Percentiles rank a stretch among this genome's conserved stretches.
phyloP scores from a whole-genome alignment of 805 yeast species.

The Candida tallmaniae region DNA sequence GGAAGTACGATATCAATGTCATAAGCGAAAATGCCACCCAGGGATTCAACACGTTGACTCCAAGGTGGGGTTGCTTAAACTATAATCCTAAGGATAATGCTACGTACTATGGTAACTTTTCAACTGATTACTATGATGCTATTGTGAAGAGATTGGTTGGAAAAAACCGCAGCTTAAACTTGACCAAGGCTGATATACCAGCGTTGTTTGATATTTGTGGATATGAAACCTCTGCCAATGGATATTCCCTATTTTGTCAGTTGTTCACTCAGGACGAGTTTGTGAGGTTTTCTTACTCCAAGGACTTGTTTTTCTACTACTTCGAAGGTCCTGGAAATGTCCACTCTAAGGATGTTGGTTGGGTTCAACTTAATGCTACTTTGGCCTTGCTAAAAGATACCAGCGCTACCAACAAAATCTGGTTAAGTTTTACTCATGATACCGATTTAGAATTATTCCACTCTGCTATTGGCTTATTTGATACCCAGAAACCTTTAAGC shows the following conservation, averaged over 20 bases:
- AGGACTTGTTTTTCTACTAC: conserved; percentile 58
- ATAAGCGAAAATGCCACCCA: conserved; percentile 42
- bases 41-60: conserved; percentile 61
- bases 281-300: conserved; percentile 55
- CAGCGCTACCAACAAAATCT: conserved; percentile 45
- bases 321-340: conserved; percentile 61
- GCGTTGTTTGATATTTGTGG: conserved; percentile 63
- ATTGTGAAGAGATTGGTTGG: conserved; percentile 57
- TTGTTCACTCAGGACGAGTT: conserved; percentile 67
- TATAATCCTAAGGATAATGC: conserved; percentile 26
- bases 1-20: conserved; percentile 27
- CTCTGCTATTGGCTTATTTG: conserved; percentile 59
- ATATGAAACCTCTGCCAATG: conserved; percentile 67
- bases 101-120: conserved; percentile 21
- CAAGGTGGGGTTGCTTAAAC: conserved; percentile 42
- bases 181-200: conserved; percentile 50
- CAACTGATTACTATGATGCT: conserved; percentile 40
- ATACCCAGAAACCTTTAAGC: conserved; percentile 40
- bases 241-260: conserved; percentile 62
- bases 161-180: conserved; percentile 49
- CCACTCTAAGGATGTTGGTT: conserved; percentile 54
- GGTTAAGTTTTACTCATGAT: conserved; percentile 75
- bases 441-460: conserved; percentile 57
- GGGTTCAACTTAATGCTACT: conserved; percentile 47
- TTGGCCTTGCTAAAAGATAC: conserved; percentile 44